These are phyloP conservation scores for Monosporascus sp. DNA, from an alignment of 2,329 filamentous ascomycete genomes.

Conservation along the genomic window DNA sequence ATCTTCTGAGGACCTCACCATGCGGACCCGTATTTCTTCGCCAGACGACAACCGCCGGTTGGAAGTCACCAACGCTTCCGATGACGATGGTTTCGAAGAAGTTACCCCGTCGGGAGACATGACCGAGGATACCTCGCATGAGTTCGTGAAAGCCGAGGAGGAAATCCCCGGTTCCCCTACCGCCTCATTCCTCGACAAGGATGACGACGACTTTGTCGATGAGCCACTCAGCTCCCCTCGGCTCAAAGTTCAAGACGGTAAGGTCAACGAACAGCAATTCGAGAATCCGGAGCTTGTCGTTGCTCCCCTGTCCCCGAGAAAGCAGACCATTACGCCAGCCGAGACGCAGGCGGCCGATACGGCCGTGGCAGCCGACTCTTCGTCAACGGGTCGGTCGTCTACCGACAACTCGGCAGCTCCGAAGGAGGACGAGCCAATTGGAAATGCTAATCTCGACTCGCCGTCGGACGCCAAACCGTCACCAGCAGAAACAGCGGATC, in stretches of 20 bases:
- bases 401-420: background rate
- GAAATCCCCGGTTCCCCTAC: conserved; percentile 37
- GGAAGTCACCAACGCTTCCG: conserved; percentile 74
- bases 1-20: conserved; percentile 57
- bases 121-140: conserved; percentile 65
- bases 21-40: conserved; percentile 46
- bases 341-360: conserved; percentile 14
- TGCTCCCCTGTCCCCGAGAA: conserved; percentile 51
- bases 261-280: conserved; percentile 44
- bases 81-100: conserved; percentile 92
- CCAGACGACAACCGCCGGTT: conserved; percentile 61
- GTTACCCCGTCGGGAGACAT: conserved; percentile 66
- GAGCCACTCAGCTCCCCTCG: conserved; percentile 67
- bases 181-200: conserved; percentile 46
- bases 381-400: background rate
- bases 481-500: background rate
- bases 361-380: background rate
- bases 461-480: background rate
- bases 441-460: background rate
- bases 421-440: background rate
- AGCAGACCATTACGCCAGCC: conserved; percentile 23
- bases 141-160: conserved; percentile 57
- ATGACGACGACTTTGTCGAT: conserved; percentile 72
- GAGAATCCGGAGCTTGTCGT: conserved; percentile 54
- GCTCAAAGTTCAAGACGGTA: conserved; percentile 56